Evolutionary conservation across 75 land plant genomes (phyloP), one percentile per base, ranked within the genome.

Genomic region (Chamaecyparis obtusa): DNA sequence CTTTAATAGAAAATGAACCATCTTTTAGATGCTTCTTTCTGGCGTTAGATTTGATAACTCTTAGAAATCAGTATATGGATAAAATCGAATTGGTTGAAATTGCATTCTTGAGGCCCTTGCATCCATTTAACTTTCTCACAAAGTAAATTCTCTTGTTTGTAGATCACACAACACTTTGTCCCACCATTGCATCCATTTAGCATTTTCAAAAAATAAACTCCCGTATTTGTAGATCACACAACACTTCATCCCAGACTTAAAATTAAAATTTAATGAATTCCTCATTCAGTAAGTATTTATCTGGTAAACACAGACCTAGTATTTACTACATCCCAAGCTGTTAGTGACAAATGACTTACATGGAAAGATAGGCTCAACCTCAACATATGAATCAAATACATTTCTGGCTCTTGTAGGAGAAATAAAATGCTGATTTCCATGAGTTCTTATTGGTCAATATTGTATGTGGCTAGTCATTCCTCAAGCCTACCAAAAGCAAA

Each of bases 1-100:
- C 11, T 17, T 37, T 24, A 24, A 24, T 54, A 33, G 43, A 48
- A 24, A 37, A 27, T 36, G 14, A 41, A 1, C 41, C 35, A 44
- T 86, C 44, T 86, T 55, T 2, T 54, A 84, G 51, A 46, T 81
- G 83, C 83, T 55, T 55, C 60, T 33, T 84, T 55, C 27, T 83
- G 54, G 51, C 15, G 19, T 83, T 49, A 84, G 51, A 16, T 55
- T 30, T 51, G 32, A 35, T 33, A 54, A 11, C 9, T 81, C 46
- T 46, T 15, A n/a, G 13, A 43, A 46, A 46, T 81, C 15, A 44
- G 14, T 81, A 1, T 46, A 81, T 46, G 11, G 1, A 21, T 3
- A 10, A 81, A 9, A 21, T 81, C 11, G 32, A 81, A n/a, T 81
- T 10, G 51, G n/a, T 51, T n/a, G 2, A 81, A 81, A 44, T 46